Percentiles rank a stretch among this genome's conserved stretches.
Conservation (phyloP, 176 grass and related monocot species). For the Triticum urartu region DNA sequence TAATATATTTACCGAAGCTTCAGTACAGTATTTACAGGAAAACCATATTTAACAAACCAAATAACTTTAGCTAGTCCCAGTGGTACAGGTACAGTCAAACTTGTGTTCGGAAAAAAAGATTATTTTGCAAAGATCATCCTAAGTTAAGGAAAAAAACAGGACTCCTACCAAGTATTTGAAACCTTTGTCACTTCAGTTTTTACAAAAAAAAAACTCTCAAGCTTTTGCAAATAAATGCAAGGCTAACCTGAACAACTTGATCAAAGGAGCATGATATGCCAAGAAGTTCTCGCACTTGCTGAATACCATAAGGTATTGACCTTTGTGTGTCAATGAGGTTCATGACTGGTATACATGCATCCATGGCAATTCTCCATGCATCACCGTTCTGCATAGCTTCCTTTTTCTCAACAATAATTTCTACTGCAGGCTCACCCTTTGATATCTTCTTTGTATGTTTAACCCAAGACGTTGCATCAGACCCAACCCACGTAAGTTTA, state of each 20-base stretch:
- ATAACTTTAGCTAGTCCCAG: background rate
- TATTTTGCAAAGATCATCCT: background rate
- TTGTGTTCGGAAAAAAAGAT: background rate
- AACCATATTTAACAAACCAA: background rate
- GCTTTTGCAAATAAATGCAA: background rate
- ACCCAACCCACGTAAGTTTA: conserved; percentile 83
- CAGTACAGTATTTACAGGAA: background rate
- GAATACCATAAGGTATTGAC: conserved; percentile 84
- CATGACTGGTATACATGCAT: conserved; percentile 91
- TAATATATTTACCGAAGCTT: background rate
- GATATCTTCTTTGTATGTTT: conserved; percentile 42
- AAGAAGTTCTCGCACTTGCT: conserved; percentile 77
- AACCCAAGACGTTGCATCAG: conserved; percentile 68
- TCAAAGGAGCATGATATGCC: conserved; percentile 98
- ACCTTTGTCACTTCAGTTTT: background rate
- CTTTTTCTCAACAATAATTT: conserved; percentile 73
- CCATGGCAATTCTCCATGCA: conserved; percentile 77
- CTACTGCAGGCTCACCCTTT: conserved; percentile 76
- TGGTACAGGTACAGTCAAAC: background rate
- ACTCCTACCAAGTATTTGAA: background rate
- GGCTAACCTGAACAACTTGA: conserved; percentile 83
- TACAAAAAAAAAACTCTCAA: background rate
- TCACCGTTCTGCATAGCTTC: conserved; percentile 62
- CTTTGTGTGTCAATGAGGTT: conserved; percentile 75
- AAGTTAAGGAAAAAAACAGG: background rate